phyloP scores from a whole-genome alignment of 2,329 filamentous ascomycete genomes.

The Aquanectria penicillioides region DNA sequence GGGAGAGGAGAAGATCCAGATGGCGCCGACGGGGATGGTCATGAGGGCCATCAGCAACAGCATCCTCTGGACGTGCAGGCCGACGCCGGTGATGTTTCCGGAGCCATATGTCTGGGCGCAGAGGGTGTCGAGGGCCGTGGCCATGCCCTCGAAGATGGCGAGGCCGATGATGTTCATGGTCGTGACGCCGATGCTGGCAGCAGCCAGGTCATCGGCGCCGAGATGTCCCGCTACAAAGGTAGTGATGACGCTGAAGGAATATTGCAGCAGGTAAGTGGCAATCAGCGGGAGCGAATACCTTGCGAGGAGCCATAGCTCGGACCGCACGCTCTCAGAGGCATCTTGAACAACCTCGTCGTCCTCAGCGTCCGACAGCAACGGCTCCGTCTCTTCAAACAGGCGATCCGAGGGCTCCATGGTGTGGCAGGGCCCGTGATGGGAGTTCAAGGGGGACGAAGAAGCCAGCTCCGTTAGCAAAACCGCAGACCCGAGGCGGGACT shows the following conservation, averaged over 20 bases:
- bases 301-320: constrained; percentile 30
- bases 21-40: constrained; percentile 57
- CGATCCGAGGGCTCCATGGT: constrained; percentile 18
- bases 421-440: neutral
- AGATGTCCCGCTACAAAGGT: constrained; percentile 63
- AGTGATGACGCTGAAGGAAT: constrained; percentile 61
- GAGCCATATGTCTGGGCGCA: constrained; percentile 43
- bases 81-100: constrained; percentile 57
- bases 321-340: neutral
- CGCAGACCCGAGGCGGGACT: too few relatives aligned
- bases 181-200: constrained; percentile 61
- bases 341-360: neutral
- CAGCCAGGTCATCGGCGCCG: constrained; percentile 61
- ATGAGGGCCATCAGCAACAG: constrained; percentile 58
- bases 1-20: constrained; percentile 60
- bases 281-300: constrained; percentile 56
- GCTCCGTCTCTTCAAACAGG: constrained; percentile 19
- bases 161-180: constrained; percentile 65
- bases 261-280: constrained; percentile 64
- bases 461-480: too few relatives aligned
- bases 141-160: constrained; percentile 49
- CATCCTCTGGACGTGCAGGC: constrained; percentile 64
- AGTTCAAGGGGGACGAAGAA: neutral
- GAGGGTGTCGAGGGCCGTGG: constrained; percentile 40
- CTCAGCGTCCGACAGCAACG: constrained; percentile 20